These are phyloP conservation scores for Fusarium nygamai DNA, from an alignment of 2,329 filamentous ascomycete species.

Conservation along the genomic window DNA sequence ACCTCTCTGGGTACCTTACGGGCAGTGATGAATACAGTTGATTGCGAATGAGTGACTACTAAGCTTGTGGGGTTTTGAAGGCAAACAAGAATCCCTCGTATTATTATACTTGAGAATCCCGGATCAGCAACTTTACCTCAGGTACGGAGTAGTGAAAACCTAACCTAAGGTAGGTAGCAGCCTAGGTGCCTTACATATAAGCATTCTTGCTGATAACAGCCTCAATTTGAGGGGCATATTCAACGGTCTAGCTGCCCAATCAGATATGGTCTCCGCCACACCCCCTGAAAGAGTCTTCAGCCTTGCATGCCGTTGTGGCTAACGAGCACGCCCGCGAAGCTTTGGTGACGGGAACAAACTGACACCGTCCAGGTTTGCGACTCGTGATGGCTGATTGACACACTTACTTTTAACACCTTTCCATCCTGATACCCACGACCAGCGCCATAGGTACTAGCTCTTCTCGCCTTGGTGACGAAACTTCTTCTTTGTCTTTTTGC, in stretches of 20 bases:
- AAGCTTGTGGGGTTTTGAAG: neutral
- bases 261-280: constrained; percentile 11
- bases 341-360: neutral
- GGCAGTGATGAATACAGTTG: neutral
- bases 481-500: neutral
- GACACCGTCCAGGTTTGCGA: constrained; percentile 23
- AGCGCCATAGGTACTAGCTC: neutral
- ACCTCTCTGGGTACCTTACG: neutral
- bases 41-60: neutral
- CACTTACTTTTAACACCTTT: constrained; percentile 2
- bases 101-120: neutral
- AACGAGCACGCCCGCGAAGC: neutral
- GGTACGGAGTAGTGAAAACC: neutral
- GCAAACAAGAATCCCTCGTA: neutral
- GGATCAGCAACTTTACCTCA: neutral
- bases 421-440: neutral
- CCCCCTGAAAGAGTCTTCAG: constrained; percentile 3
- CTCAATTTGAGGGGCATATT: constrained; percentile 19
- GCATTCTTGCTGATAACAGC: neutral
- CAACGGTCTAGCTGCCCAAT: constrained; percentile 18
- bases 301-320: constrained; percentile 31
- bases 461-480: neutral
- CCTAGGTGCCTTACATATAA: neutral
- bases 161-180: neutral
- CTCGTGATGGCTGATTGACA: constrained; percentile 31